Conservation (phyloP, 2,329 filamentous ascomycete genomes). For the Sarocladium strictum region DNA sequence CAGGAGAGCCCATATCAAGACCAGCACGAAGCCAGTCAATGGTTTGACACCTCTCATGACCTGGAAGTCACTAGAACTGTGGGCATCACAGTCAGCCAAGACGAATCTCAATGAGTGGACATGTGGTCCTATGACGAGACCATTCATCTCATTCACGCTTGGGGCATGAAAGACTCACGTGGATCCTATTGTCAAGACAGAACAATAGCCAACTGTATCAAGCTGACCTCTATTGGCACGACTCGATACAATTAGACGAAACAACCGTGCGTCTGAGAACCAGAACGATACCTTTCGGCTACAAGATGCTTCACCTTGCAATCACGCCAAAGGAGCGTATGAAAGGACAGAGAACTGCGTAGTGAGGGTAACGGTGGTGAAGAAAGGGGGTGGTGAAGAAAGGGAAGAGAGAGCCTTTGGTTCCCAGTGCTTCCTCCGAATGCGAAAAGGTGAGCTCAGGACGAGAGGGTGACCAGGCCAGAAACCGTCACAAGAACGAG, state of each 20-base stretch:
- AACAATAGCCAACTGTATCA: neutral
- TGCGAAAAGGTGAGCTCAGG: neutral
- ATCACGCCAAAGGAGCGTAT: neutral
- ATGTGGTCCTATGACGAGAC: too few species aligned
- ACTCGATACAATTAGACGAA: constrained; percentile 3
- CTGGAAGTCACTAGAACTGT: neutral
- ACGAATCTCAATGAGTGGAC: too few species aligned
- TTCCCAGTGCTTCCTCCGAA: neutral
- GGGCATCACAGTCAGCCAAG: neutral
- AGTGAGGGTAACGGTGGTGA: neutral
- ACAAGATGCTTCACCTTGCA: neutral
- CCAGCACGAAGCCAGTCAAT: neutral
- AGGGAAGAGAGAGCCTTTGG: neutral
- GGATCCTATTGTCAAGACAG: neutral
- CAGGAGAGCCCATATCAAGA: neutral
- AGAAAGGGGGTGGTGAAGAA: neutral
- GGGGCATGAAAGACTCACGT: neutral
- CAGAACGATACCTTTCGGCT: neutral
- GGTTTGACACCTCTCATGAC: neutral
- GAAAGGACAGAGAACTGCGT: neutral
- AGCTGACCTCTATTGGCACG: too few species aligned
- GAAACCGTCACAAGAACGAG: neutral
- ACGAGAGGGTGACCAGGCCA: neutral
- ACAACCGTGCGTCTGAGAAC: constrained; percentile 1
- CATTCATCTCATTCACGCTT: too few species aligned